Evolutionary conservation across 176 grass and related monocot genomes (phyloP).

Genomic region (Ampelocalamus luodianensis): DNA sequence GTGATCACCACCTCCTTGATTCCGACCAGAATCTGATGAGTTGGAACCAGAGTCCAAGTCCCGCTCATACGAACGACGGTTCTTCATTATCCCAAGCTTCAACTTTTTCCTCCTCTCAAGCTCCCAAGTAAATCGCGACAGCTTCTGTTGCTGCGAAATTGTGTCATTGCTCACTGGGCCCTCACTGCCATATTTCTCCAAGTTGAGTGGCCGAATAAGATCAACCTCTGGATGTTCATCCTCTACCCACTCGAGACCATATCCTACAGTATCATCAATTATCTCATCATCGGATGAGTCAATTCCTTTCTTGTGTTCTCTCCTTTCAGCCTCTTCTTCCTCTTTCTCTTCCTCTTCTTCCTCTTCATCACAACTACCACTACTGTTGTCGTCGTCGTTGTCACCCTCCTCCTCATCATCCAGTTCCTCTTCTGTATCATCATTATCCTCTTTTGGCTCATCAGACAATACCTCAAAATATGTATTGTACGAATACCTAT

Average conservation of each 20-base stretch:
- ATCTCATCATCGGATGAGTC: slow-evolving; percentile 45
- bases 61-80: slow-evolving; percentile 40
- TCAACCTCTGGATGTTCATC: slow-evolving; percentile 23
- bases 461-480: slow-evolving; percentile 76
- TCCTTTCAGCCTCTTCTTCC: slow-evolving; percentile 49
- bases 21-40: slow-evolving; percentile 43
- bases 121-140: slow-evolving; percentile 53
- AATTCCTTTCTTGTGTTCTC: slow-evolving; percentile 38
- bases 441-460: slow-evolving; percentile 69
- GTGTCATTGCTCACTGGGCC: slow-evolving; percentile 12
- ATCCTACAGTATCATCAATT: slow-evolving; percentile 40
- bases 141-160: slow-evolving; percentile 39
- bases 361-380: slow-evolving; percentile 51
- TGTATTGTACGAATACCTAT: slow-evolving; percentile 67
- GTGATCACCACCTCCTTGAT: slow-evolving; percentile 4
- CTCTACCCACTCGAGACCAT: slow-evolving; percentile 47
- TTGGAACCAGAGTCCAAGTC: slow-evolving; percentile 46
- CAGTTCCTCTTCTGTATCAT: slow-evolving; percentile 61
- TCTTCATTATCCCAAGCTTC: slow-evolving; percentile 44
- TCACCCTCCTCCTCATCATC: slow-evolving; percentile 50
- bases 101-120: slow-evolving; percentile 56
- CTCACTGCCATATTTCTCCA: slow-evolving; percentile 30
- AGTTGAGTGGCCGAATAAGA: slow-evolving; percentile 24
- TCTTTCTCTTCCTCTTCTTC: slow-evolving; percentile 47
- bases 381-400: slow-evolving; percentile 29